Conservation (phyloP, 352 stramenopile species). For the Phytopythium delawarense region DNA sequence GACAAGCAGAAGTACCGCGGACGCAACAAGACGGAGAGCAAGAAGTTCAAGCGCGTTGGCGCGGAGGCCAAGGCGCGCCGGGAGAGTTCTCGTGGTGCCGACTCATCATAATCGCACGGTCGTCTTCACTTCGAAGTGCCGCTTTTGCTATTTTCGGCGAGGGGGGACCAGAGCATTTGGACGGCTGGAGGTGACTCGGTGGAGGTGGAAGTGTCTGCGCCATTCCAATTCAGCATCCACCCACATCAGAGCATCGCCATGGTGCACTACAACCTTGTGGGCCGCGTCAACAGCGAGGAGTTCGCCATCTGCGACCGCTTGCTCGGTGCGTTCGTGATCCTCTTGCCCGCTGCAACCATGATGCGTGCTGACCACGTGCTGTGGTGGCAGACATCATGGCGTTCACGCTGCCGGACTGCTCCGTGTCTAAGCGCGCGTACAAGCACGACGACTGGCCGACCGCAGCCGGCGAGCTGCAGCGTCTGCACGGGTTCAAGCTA, state of each 20-base stretch:
- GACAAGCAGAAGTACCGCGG: conserved; percentile 80
- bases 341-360: not conserved
- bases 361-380: not conserved
- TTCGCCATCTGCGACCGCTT: conserved; percentile 73
- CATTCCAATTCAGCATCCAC: not conserved
- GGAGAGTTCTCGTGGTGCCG: conserved; percentile 11
- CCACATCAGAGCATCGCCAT: conserved; percentile 10
- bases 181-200: not conserved
- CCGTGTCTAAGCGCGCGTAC: conserved; percentile 46
- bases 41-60: conserved; percentile 76
- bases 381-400: conserved; percentile 43
- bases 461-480: conserved; percentile 39
- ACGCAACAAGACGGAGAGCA: conserved; percentile 74
- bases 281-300: conserved; percentile 62
- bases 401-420: conserved; percentile 46
- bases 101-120: not conserved
- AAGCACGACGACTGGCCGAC: conserved; percentile 38
- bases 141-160: not conserved
- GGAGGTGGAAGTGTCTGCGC: no score
- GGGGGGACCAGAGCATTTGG: not conserved
- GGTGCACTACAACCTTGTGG: conserved; percentile 64
- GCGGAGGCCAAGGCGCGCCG: conserved; percentile 41
- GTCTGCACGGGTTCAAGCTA: conserved; percentile 35
- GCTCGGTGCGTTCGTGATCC: conserved; percentile 28
- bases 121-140: not conserved